A percentile compares a stretch with the other conserved stretches of the same genome.
phyloP scores from a whole-genome alignment of 768 basidiomycete species.

The Punctularia strigosozonata region DNA sequence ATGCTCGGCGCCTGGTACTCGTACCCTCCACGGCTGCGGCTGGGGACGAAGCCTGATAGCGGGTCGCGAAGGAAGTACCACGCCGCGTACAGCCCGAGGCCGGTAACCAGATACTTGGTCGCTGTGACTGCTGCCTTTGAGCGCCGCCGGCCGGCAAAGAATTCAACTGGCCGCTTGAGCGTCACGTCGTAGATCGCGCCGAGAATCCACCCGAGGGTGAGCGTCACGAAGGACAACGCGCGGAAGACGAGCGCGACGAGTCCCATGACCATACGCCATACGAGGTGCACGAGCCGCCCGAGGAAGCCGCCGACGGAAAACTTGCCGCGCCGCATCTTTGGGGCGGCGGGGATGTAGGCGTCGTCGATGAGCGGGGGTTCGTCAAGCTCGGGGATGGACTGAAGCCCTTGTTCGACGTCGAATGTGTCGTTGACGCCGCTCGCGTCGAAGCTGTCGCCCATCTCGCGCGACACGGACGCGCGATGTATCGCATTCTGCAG shows the following conservation, averaged over 20 bases:
- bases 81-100: constrained; percentile 30
- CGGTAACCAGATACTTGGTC: constrained; percentile 24
- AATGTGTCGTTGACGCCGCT: constrained; percentile 13
- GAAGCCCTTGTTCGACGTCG: constrained; percentile 40
- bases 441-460: constrained; percentile 18
- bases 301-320: constrained; percentile 38
- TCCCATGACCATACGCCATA: constrained; percentile 12
- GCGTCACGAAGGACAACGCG: constrained; percentile 9
- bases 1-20: constrained; percentile 40
- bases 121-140: constrained; percentile 20
- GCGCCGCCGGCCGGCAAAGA: no score
- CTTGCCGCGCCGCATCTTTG: no score
- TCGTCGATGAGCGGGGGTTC: constrained; percentile 25
- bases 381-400: constrained; percentile 56
- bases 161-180: constrained; percentile 35
- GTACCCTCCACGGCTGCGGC: constrained; percentile 7
- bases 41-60: constrained; percentile 16
- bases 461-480: constrained; percentile 18
- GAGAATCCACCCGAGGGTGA: constrained; percentile 22
- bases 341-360: no score
- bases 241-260: constrained; percentile 10
- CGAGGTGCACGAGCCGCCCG: constrained; percentile 29
- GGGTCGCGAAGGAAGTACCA: constrained; percentile 34
- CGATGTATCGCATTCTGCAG: constrained; percentile 26
- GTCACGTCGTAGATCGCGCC: constrained; percentile 38